Conservation (phyloP, 139 green algal genomes). For the Nannochloris sp. region DNA sequence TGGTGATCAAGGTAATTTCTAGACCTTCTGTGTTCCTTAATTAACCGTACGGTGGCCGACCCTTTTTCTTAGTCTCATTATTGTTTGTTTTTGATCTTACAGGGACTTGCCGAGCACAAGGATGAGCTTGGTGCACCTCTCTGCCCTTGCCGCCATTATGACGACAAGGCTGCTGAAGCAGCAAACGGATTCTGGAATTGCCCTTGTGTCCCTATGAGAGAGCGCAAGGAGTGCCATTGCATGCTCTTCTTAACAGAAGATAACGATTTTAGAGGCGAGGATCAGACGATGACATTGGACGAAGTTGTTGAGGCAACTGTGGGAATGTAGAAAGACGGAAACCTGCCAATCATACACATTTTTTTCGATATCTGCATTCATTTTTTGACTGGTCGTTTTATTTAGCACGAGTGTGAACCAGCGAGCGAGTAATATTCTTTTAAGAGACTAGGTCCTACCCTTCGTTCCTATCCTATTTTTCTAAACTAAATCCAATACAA, state of each 20-base stretch:
- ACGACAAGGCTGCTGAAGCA: conserved; percentile 94
- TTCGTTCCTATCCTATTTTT: no score
- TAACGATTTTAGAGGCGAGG: conserved; percentile 88
- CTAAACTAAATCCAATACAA: no score
- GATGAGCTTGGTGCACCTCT: conserved; percentile 89
- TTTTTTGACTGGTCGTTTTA: no score
- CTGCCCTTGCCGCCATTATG: conserved; percentile 97
- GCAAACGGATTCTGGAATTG: conserved; percentile 98
- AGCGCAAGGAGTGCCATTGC: conserved; percentile 98
- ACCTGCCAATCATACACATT: background rate
- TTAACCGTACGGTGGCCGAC: no score
- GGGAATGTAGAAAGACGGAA: conserved; percentile 23
- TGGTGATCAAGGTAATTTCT: conserved; percentile 81
- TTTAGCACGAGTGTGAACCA: no score
- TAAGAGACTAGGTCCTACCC: no score
- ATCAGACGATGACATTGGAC: conserved; percentile 62
- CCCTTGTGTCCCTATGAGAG: conserved; percentile 97
- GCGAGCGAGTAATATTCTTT: no score
- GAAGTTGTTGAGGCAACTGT: conserved; percentile 37
- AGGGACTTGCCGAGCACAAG: conserved; percentile 98
- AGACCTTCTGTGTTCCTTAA: background rate
- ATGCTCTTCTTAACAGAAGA: conserved; percentile 99
- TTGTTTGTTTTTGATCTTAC: conserved; percentile 2
- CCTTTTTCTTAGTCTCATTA: no score
- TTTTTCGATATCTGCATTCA: background rate